Evolutionary conservation across 768 basidiomycete genomes (phyloP), one percentile per base, ranked within the genome.

Genomic region (Leccinellum rugosiceps): DNA sequence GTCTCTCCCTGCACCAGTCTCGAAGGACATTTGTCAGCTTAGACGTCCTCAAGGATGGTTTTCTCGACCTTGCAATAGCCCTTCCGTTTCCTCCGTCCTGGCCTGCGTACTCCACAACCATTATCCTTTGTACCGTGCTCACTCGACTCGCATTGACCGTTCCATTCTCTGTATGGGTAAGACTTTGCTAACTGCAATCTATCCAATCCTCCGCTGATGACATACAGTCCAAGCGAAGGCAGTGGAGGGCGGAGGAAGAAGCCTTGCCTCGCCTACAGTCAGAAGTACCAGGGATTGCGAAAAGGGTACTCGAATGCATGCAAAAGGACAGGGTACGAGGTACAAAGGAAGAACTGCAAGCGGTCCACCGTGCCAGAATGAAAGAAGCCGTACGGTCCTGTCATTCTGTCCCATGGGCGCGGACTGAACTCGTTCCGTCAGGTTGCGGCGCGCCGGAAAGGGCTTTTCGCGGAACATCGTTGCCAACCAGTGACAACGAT

Each of bases 111-210:
- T 82, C 91, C 6, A 80, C 84, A 2, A 85, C 89, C 2, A 90
- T 93, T 57, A 85, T 92, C 52, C 66, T 91, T 3, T 77, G 84
- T 55, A 86, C 90, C 3, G 67, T 89, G 38, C 66, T 80, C 14
- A 77, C 82, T 41, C 84, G 91, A 64, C 73, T 86, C 28, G 76
- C 76, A 2, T 61, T 80, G 55, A 81, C 89, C 6, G 77, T 89
- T 13, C 91, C 91, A 31, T 75, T 88, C 56, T 83, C 88, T 64
- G 68, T 91, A 77, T 92, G 90, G 91, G 91, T 91, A 61, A 58
- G 35, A 52, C 14, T 15, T 45, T 11, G 17, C 15, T 45, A 13
- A 31, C 34, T 44, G n/a, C 35, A 8, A 47, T 6, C 23, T 15
- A 7, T 41, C 49, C 60, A 41, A 59, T 31, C 61, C 46, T 58